These are phyloP conservation scores for Calonectria leucothoes DNA, from an alignment of 2,329 filamentous ascomycete species.

Conservation along the genomic window DNA sequence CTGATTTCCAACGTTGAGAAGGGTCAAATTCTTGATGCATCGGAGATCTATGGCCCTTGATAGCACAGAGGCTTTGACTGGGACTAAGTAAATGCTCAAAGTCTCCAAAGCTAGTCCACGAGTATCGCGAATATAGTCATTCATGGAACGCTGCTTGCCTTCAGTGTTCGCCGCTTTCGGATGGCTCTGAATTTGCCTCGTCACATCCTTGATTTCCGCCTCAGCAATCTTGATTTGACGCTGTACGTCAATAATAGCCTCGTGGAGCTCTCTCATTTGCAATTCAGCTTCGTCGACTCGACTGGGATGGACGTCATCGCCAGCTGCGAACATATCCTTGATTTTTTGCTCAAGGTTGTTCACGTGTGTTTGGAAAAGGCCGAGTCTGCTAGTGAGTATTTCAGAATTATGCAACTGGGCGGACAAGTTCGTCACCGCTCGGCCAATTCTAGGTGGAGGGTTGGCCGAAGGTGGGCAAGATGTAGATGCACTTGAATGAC, in stretches of 20 bases:
- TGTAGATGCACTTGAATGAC: background rate
- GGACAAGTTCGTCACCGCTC: constrained; percentile 32
- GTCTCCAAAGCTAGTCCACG: constrained; percentile 68
- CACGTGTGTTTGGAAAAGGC: constrained; percentile 45
- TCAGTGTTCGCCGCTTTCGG: constrained; percentile 29
- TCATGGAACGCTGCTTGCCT: constrained; percentile 46
- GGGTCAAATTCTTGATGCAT: constrained; percentile 66
- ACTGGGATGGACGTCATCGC: constrained; percentile 37
- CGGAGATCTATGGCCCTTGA: constrained; percentile 67
- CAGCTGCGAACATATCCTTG: constrained; percentile 38
- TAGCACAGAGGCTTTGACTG: constrained; percentile 68
- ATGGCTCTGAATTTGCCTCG: constrained; percentile 38
- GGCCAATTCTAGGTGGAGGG: constrained; percentile 9
- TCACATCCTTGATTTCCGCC: constrained; percentile 50
- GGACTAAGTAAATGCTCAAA: constrained; percentile 69
- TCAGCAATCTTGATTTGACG: constrained; percentile 50
- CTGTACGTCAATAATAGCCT: constrained; percentile 48
- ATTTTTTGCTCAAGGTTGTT: constrained; percentile 46
- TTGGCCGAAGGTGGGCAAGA: background rate
- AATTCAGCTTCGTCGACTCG: constrained; percentile 39
- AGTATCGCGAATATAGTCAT: constrained; percentile 67
- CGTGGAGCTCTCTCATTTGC: constrained; percentile 44
- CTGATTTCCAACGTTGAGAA: constrained; percentile 74
- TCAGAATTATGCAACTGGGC: constrained; percentile 49
- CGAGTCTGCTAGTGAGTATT: constrained; percentile 47